Evolutionary conservation across 345 rosid species (phyloP).

Genomic region (Trapa bicornis): DNA sequence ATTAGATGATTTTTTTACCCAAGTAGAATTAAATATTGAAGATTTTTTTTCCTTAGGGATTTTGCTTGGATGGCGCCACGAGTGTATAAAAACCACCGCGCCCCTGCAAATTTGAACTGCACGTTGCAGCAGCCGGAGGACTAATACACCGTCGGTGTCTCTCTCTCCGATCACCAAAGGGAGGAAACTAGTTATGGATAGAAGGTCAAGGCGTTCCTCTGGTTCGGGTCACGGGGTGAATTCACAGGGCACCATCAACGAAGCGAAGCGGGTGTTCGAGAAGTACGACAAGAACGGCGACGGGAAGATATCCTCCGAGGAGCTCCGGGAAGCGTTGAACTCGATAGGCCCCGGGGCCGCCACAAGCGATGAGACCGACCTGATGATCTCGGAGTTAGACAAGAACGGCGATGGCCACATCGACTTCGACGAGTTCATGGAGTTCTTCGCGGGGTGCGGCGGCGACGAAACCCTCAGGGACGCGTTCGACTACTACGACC

Average conservation of each 20-base stretch:
- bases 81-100: not conserved
- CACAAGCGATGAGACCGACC: conserved; percentile 34
- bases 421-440: conserved; percentile 64
- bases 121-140: not conserved
- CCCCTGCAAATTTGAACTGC: not conserved
- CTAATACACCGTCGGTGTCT: not conserved
- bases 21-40: too few relatives aligned
- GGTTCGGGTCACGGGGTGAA: not conserved
- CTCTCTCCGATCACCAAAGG: not conserved
- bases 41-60: too few relatives aligned
- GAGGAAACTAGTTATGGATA: not conserved
- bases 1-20: too few relatives aligned
- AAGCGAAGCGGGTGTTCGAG: conserved; percentile 38
- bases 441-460: conserved; percentile 18
- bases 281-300: conserved; percentile 83
- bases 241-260: conserved; percentile 21
- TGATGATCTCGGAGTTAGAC: conserved; percentile 61
- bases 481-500: conserved; percentile 66
- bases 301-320: conserved; percentile 66
- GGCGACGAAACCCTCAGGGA: conserved; percentile 39
- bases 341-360: conserved; percentile 34
- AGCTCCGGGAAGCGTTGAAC: conserved; percentile 39
- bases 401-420: conserved; percentile 76
- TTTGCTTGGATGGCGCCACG: too few relatives aligned
- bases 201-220: not conserved